These are phyloP conservation scores for Gastrodia elata DNA, from an alignment of 106 monocot species.

Conservation along the genomic window DNA sequence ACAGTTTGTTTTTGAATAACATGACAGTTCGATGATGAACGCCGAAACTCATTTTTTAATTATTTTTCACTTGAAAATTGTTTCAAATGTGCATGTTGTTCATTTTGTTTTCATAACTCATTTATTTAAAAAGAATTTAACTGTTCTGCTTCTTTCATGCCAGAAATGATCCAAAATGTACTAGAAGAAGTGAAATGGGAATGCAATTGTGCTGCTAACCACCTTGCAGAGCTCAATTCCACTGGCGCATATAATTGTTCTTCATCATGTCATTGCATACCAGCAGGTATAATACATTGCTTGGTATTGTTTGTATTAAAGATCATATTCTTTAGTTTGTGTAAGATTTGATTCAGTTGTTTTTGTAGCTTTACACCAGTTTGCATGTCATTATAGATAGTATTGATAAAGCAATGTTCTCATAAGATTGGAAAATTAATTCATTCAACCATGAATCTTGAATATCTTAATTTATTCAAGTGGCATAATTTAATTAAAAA, in stretches of 20 bases:
- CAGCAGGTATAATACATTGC: constrained; percentile 3
- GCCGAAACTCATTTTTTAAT: neutral
- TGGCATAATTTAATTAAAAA: no score
- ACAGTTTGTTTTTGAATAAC: neutral
- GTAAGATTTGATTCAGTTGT: no score
- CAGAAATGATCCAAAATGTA: neutral
- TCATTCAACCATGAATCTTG: no score
- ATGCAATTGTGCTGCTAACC: constrained; percentile 9
- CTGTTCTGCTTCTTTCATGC: neutral
- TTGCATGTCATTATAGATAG: no score
- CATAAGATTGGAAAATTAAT: no score
- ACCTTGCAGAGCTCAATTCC: neutral
- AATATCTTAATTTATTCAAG: no score
- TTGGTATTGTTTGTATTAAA: neutral
- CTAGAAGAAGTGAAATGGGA: neutral
- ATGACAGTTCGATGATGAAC: neutral
- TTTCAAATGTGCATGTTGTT: neutral
- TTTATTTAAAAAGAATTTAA: constrained; percentile 1
- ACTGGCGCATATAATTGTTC: constrained; percentile 1
- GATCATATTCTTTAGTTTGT: no score
- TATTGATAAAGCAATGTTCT: no score
- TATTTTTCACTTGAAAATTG: neutral
- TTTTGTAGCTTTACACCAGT: no score
- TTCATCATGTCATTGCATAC: constrained; percentile 7
- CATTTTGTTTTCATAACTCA: neutral